A percentile compares a stretch with the other conserved stretches of the same genome.
phyloP scores from a whole-genome alignment of 2,329 filamentous ascomycete genomes.

The Pseudomassariella vexata region DNA sequence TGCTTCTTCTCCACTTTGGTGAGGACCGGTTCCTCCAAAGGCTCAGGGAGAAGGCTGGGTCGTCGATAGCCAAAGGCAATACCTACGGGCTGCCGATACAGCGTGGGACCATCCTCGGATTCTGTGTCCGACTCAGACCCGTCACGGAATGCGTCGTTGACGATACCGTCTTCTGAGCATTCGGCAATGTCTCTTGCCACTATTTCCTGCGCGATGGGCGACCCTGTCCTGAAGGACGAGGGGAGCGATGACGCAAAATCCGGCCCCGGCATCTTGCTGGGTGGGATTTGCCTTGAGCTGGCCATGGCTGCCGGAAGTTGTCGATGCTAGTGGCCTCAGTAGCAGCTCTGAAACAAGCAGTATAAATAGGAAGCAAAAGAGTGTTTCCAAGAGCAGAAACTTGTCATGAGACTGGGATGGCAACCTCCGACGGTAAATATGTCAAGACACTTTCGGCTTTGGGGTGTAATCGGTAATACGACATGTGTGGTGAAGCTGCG shows the following conservation, averaged over 20 bases:
- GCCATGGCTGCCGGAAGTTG: constrained; percentile 11
- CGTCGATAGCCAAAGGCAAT: constrained; percentile 68
- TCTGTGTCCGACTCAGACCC: constrained; percentile 25
- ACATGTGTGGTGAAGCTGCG: too few relatives aligned
- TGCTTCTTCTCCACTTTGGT: constrained; percentile 51
- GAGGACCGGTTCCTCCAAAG: constrained; percentile 38
- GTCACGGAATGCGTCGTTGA: constrained; percentile 23
- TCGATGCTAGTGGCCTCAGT: too few relatives aligned
- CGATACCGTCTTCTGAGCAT: constrained; percentile 50
- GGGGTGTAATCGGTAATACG: too few relatives aligned
- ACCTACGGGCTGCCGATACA: constrained; percentile 72
- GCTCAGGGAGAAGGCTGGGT: constrained; percentile 59
- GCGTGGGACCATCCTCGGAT: constrained; percentile 35
- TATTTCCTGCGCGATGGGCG: constrained; percentile 61
- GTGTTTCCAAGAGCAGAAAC: not conserved
- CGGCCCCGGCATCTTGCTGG: constrained; percentile 10
- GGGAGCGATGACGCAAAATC: constrained; percentile 27
- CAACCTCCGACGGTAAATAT: too few relatives aligned
- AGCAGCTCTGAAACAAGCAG: not conserved
- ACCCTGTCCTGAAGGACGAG: constrained; percentile 51
- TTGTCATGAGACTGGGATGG: too few relatives aligned
- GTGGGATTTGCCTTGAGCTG: constrained; percentile 17
- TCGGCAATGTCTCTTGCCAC: constrained; percentile 63
- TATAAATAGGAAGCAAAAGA: not conserved
- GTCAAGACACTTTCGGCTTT: too few relatives aligned